phyloP scores from a whole-genome alignment of 2,329 filamentous ascomycete species.

The Nectriaceae sp. region DNA sequence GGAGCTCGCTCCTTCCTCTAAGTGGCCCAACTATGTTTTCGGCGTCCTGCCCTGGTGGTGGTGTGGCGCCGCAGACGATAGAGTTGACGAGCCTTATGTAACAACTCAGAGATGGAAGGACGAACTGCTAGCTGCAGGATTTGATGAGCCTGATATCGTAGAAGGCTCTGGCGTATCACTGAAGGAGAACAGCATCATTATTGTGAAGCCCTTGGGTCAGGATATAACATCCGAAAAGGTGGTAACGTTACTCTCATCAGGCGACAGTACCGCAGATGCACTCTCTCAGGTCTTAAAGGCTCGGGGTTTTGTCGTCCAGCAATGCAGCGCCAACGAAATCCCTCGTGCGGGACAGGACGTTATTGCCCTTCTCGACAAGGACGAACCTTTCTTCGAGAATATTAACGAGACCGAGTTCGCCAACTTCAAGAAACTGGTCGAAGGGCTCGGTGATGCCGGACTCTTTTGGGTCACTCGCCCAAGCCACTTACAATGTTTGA shows the following conservation, averaged over 20 bases:
- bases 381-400: constrained; percentile 29
- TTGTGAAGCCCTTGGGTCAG: neutral
- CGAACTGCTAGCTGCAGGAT: constrained; percentile 6
- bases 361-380: constrained; percentile 29
- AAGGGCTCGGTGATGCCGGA: constrained; percentile 1
- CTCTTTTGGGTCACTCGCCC: constrained; percentile 36
- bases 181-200: neutral
- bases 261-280: neutral
- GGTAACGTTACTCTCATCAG: neutral
- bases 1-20: constrained; percentile 27
- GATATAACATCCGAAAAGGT: neutral
- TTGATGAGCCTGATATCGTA: constrained; percentile 5
- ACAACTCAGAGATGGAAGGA: constrained; percentile 7
- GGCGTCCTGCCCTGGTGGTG: constrained; percentile 38
- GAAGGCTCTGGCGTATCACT: neutral
- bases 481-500: constrained; percentile 25
- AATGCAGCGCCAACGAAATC: constrained; percentile 14
- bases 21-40: constrained; percentile 29
- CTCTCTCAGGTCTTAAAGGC: constrained; percentile 10
- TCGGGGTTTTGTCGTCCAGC: constrained; percentile 16
- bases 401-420: constrained; percentile 16
- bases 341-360: constrained; percentile 24
- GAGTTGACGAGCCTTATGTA: neutral
- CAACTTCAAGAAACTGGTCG: constrained; percentile 10
- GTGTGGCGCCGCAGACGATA: constrained; percentile 31